Evolutionary conservation across 805 yeast genomes (phyloP).

Genomic region (Schwanniomyces vanrijiae): DNA sequence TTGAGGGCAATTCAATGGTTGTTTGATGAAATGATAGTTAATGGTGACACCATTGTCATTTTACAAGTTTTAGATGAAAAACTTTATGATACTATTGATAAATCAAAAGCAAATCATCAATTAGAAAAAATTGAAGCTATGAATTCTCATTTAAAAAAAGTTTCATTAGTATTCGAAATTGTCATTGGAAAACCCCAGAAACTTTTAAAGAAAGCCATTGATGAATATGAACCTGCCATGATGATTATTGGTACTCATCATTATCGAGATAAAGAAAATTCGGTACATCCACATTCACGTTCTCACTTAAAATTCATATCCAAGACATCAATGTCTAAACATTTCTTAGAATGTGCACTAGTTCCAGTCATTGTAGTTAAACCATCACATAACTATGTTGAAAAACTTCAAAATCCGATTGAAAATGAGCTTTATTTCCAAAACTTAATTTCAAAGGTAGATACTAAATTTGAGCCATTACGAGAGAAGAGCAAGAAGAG

Average conservation of each 20-base stretch:
- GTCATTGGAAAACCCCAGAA: slow-evolving; percentile 44
- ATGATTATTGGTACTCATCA: slow-evolving; percentile 45
- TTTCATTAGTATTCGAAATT: slow-evolving; percentile 39
- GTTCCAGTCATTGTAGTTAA: slow-evolving; percentile 46
- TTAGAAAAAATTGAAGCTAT: slow-evolving; percentile 31
- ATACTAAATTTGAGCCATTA: slow-evolving; percentile 14
- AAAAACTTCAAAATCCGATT: slow-evolving; percentile 29
- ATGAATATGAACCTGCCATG: slow-evolving; percentile 45
- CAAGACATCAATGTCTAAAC: slow-evolving; percentile 37
- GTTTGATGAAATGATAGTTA: slow-evolving; percentile 41
- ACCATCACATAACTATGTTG: slow-evolving; percentile 35
- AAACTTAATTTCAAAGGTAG: slow-evolving; percentile 31
- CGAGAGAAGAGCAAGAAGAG: slow-evolving; percentile 18
- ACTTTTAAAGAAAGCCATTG: slow-evolving; percentile 36
- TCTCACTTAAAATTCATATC: slow-evolving; percentile 26
- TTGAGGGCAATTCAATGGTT: slow-evolving; percentile 44
- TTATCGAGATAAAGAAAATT: slow-evolving; percentile 16
- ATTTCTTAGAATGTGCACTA: slow-evolving; percentile 42
- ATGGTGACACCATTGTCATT: slow-evolving; percentile 44
- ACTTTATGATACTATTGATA: slow-evolving; percentile 25
- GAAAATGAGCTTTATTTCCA: slow-evolving; percentile 34
- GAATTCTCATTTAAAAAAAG: slow-evolving; percentile 34
- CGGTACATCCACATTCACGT: slow-evolving; percentile 7
- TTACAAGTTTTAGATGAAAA: slow-evolving; percentile 43
- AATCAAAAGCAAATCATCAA: slow-evolving; percentile 23